Evolutionary conservation across 139 green algal genomes (phyloP), one percentile per base, ranked within the genome.

Genomic region (Desmodesmus armatus): DNA sequence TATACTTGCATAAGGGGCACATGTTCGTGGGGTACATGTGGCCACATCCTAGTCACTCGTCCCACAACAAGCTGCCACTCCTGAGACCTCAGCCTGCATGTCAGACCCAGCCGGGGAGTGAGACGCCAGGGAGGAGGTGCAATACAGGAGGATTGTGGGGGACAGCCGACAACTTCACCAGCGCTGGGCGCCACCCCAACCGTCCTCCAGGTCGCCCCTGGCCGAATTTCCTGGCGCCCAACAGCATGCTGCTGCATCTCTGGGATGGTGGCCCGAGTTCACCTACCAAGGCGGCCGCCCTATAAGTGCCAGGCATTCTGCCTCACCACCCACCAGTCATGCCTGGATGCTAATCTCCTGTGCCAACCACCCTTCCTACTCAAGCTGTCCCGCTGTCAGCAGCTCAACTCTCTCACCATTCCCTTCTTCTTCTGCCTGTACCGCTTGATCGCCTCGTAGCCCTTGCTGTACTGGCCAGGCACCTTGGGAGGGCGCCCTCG

Each of bases 371-470:
- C n/a, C n/a, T n/a, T n/a, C n/a, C n/a, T n/a, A 13, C 7, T 55
- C 47, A 13, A 7, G 13, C 47, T 55, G 7, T 55, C 9, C 13
- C 13, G 47, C 47, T 21, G 47, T 7, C 47, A 7, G 9, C 7
- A 55, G 47, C 47, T 55, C 47, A 55, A 21, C 47, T 55, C 9
- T 33, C 73, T 80, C 35, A 80, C 73, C 73, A 80, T 80, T 29
- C 73, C 49, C 33, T 80, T 80, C 49, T 67, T 80, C 47, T 49
- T 47, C 39, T 80, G 73, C 41, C 73, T 47, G 73, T 80, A 80
- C 15, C 44, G 44, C 49, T 80, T 80, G 73, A 80, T 80, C 4
- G 73, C 73, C 49, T 69, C 35, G 73, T 80, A 80, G 73, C 73
- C 73, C 35, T 63, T 63, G n/a, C 44, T 67, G 73, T 63, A 80